Evolutionary conservation across 2,329 filamentous ascomycete genomes (phyloP), one percentile per base, ranked within the genome.

Genomic region (Ophiostoma australiae): DNA sequence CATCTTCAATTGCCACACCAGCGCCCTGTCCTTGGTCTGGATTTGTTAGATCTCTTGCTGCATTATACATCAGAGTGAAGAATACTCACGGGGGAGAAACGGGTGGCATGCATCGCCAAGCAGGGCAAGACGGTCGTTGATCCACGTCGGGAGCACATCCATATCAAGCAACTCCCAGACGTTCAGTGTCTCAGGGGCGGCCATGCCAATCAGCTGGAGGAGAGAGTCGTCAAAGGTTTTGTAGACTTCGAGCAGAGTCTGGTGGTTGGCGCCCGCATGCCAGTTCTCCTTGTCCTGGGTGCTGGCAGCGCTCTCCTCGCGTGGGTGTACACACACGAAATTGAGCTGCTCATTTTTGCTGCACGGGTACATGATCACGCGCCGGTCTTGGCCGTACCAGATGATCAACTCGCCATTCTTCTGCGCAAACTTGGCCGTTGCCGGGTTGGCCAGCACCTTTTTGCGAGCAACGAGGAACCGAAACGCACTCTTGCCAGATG

Each of bases 51-150:
- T n/a, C 2, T 7, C 4, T 48, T 7, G 6, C 20, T n/a, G 20
- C 0, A n/a, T n/a, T 17, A 1, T n/a, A n/a, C 44, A 20, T 1
- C 10, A 61, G 0, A 10, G 15, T 4, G 5, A 17, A 65, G 2
- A 10, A 7, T n/a, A 65, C 61, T 20, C 11, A 65, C 61, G 84
- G 17, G 88, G 89, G 0, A 88, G 79, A 75, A 91, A 90, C 0
- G 89, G 88, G 76, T 92, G 89, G 0, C 88, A 89, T 0, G 89
- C 88, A 76, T 91, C 89, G 0, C 90, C 89, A 0, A 91, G 77
- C 0, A 91, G 77, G 0, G 83, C 87, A 23, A 90, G 76, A 5
- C 80, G 82, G 0, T 78, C 84, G 2, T 84, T 82, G 0, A 81
- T 80, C 85, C 87, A 91, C 0, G 78, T 81, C 0, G 84, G 82